Conservation (phyloP, 495 filamentous ascomycete genomes). For the Bryoglossum gracile region DNA sequence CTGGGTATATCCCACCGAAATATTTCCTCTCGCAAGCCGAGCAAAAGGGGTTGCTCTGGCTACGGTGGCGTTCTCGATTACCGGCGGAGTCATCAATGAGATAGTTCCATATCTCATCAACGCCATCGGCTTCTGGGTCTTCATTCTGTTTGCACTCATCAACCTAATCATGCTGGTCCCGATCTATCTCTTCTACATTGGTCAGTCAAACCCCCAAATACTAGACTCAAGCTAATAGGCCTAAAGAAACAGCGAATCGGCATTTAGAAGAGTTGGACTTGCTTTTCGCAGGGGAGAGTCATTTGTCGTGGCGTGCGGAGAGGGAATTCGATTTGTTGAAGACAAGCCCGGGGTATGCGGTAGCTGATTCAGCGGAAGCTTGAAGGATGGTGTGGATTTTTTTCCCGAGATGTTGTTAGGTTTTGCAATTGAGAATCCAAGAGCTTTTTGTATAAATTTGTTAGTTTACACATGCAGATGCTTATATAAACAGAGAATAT, state of each 20-base stretch:
- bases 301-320: not conserved
- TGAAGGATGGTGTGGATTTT: no score
- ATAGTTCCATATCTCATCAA: not conserved
- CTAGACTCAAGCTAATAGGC: not conserved
- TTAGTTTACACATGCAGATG: no score
- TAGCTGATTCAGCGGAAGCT: no score
- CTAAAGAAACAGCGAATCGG: not conserved
- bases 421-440: no score
- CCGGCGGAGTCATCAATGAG: not conserved
- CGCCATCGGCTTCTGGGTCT: not conserved
- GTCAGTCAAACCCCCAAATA: not conserved
- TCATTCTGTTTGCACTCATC: not conserved
- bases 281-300: not conserved
- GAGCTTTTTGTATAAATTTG: no score
- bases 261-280: not conserved
- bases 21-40: not conserved
- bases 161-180: not conserved
- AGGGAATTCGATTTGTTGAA: not conserved
- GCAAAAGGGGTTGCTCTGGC: not conserved
- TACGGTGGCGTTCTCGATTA: not conserved
- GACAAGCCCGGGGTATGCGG: no score
- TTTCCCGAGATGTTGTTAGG: no score
- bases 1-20: not conserved
- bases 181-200: not conserved
- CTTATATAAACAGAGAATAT: no score